Evolutionary conservation across 192 early-diverging fungal genomes (phyloP).

Genomic region (Coemansia sp.): DNA sequence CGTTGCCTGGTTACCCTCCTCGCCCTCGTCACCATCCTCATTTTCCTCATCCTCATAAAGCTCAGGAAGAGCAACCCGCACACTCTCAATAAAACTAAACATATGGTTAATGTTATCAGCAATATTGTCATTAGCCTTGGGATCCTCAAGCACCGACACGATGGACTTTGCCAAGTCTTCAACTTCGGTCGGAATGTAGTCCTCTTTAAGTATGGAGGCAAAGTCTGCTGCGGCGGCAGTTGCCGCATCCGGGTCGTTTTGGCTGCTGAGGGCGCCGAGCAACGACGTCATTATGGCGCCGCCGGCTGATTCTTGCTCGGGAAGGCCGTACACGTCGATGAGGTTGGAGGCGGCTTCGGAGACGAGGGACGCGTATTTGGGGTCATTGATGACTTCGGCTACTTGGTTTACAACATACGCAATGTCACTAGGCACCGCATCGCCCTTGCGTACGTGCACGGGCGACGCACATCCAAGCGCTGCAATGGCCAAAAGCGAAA

Average conservation of each 20-base stretch:
- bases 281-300: not conserved
- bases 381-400: not conserved
- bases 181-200: not conserved
- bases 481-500: slow-evolving; percentile 4
- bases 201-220: not conserved
- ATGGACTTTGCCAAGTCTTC: not conserved
- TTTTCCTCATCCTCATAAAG: not conserved
- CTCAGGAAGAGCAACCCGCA: not conserved
- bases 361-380: not conserved
- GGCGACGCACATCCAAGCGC: slow-evolving; percentile 2
- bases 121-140: slow-evolving; percentile 8
- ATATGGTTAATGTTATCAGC: not conserved
- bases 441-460: not conserved
- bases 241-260: slow-evolving; percentile 1
- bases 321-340: not conserved
- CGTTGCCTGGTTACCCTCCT: not conserved
- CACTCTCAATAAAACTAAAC: slow-evolving; percentile 1
- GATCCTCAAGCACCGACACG: not conserved
- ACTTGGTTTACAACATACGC: not conserved
- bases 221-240: not conserved
- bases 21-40: not conserved
- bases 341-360: not conserved
- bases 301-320: not conserved
- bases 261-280: not conserved
- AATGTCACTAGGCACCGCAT: not conserved